phyloP scores from a whole-genome alignment of 805 yeast genomes.

The Myxozyma neotropica region DNA sequence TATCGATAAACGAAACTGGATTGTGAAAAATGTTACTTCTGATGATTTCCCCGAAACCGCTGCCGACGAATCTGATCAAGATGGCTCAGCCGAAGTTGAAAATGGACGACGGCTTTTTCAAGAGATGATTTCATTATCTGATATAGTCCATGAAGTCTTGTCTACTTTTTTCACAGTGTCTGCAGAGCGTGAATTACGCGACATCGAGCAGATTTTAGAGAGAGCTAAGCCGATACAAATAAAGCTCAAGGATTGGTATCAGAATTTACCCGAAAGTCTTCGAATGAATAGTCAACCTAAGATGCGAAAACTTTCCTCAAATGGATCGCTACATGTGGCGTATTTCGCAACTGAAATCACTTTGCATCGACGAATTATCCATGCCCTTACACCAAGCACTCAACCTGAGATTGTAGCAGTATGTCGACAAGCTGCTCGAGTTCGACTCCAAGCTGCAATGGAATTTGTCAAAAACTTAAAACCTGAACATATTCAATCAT shows the following conservation, averaged over 20 bases:
- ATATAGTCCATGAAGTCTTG: conserved; percentile 70
- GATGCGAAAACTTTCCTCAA: conserved; percentile 74
- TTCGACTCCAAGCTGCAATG: conserved; percentile 34
- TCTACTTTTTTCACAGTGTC: conserved; percentile 71
- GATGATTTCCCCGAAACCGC: conserved; percentile 37
- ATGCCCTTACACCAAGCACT: conserved; percentile 48
- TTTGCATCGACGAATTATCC: conserved; percentile 36
- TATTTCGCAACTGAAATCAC: conserved; percentile 38
- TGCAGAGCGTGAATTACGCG: conserved; percentile 58
- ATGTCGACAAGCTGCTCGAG: conserved; percentile 40
- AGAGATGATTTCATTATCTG: conserved; percentile 65
- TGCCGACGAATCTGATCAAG: conserved; percentile 40
- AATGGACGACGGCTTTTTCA: conserved; percentile 71
- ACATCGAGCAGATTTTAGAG: conserved; percentile 68
- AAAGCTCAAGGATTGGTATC: conserved; percentile 44
- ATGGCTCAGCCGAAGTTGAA: conserved; percentile 67
- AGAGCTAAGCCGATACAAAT: conserved; percentile 54
- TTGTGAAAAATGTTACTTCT: conserved; percentile 64
- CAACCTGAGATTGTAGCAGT: conserved; percentile 45
- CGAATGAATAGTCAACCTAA: conserved; percentile 47
- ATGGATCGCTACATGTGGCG: conserved; percentile 49
- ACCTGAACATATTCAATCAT: conserved; percentile 37
- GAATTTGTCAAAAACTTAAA: conserved; percentile 35
- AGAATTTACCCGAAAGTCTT: conserved; percentile 40
- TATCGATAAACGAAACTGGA: conserved; percentile 75